Evolutionary conservation across 768 basidiomycete genomes (phyloP).

Genomic region (Daedaleopsis nitida): DNA sequence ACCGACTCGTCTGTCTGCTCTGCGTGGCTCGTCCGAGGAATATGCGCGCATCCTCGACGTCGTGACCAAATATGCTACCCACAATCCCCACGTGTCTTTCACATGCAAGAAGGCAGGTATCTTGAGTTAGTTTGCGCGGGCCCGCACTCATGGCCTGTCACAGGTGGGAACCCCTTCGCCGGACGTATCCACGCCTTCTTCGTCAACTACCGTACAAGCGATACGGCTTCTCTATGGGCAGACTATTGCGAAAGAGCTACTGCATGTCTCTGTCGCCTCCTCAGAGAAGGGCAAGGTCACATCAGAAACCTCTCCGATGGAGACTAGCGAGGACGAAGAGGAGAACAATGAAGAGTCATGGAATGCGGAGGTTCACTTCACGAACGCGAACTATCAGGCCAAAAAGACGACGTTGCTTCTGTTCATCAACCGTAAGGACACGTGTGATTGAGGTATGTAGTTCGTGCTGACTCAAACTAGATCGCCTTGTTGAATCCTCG

Average conservation of each 20-base stretch:
- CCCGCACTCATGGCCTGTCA: not conserved
- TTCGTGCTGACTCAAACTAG: slow-evolving; percentile 42
- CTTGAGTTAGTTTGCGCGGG: not conserved
- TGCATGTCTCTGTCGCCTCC: slow-evolving; percentile 36
- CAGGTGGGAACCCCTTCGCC: slow-evolving; percentile 75
- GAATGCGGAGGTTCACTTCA: slow-evolving; percentile 75
- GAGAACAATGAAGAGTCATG: slow-evolving; percentile 42
- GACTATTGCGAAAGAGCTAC: slow-evolving; percentile 75
- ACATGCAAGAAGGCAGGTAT: slow-evolving; percentile 82
- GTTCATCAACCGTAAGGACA: slow-evolving; percentile 88
- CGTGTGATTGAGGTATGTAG: not conserved
- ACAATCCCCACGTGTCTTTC: slow-evolving; percentile 88
- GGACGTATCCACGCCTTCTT: slow-evolving; percentile 79
- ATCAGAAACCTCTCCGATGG: slow-evolving; percentile 33
- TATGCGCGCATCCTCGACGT: slow-evolving; percentile 91
- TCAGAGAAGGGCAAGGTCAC: slow-evolving; percentile 29
- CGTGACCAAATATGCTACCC: slow-evolving; percentile 89
- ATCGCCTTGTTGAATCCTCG: slow-evolving; percentile 88
- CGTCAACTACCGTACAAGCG: slow-evolving; percentile 62
- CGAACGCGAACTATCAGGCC: slow-evolving; percentile 85
- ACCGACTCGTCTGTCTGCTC: slow-evolving; percentile 81
- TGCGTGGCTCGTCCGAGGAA: slow-evolving; percentile 87
- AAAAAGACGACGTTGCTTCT: slow-evolving; percentile 85
- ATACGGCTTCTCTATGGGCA: slow-evolving; percentile 85
- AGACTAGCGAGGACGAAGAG: slow-evolving; percentile 34